Conservation (phyloP, 2,329 filamentous ascomycete genomes). For the Curvularia eragrostidis region DNA sequence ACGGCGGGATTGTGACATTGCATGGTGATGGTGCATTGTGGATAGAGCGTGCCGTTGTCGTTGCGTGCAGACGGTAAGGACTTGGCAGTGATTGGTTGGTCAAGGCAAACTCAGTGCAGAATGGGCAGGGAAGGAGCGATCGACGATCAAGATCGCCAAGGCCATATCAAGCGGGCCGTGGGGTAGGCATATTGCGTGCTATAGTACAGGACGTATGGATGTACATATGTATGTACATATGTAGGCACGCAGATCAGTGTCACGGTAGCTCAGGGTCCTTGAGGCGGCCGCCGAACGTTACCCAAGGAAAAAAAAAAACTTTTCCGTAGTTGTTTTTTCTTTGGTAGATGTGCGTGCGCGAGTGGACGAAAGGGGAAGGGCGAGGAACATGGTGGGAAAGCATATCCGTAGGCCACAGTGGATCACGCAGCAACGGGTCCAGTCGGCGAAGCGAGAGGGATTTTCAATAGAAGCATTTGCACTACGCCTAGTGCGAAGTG, state of each 20-base stretch:
- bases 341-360: not conserved
- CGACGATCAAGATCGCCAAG: not conserved
- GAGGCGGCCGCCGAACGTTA: not conserved
- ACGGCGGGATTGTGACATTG: not conserved
- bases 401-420: not conserved
- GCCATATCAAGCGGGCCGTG: slow-evolving; percentile 2
- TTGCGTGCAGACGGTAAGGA: not conserved
- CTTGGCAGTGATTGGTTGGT: not conserved
- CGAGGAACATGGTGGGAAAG: not conserved
- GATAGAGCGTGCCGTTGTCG: slow-evolving; percentile 8
- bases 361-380: not conserved
- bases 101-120: not conserved
- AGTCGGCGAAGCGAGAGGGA: slow-evolving; percentile 7
- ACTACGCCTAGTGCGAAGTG: not conserved
- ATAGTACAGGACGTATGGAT: too few species aligned
- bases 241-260: not conserved
- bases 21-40: not conserved
- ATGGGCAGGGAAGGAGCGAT: slow-evolving; percentile 1
- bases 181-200: too few species aligned
- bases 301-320: slow-evolving; percentile 11
- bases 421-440: not conserved
- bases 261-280: slow-evolving; percentile 1
- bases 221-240: too few species aligned
- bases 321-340: too few species aligned
- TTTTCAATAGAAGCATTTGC: not conserved